A percentile compares a stretch with the other conserved stretches of the same genome.
phyloP scores from a whole-genome alignment of 352 stramenopile species.

The Aphanomyces euteiches region DNA sequence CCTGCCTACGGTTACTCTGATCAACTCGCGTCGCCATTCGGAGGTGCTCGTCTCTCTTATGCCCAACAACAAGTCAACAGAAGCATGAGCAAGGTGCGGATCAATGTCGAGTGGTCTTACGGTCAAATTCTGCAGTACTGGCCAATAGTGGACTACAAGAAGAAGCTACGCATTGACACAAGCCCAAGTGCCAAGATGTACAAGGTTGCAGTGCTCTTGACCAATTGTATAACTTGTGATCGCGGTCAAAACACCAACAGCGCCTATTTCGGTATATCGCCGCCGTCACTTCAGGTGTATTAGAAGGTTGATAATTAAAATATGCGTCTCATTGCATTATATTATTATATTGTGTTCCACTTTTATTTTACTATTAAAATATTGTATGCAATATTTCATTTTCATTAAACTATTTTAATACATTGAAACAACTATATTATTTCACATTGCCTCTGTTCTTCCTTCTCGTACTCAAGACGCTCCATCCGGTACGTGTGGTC shows the following conservation, averaged over 20 bases:
- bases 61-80: too few species aligned
- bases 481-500: not conserved
- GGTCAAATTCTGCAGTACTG: not conserved
- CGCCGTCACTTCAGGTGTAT: conserved; percentile 9
- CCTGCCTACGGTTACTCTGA: too few species aligned
- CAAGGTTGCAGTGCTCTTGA: conserved; percentile 21
- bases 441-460: conserved; percentile 4
- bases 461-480: conserved; percentile 1
- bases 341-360: too few species aligned
- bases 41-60: too few species aligned
- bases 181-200: conserved; percentile 5
- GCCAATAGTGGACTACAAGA: conserved; percentile 20
- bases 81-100: too few species aligned
- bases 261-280: conserved; percentile 2
- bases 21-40: too few species aligned
- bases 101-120: too few species aligned
- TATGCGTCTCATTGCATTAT: not conserved
- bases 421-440: not conserved
- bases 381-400: too few species aligned
- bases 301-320: conserved; percentile 1
- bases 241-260: conserved; percentile 1
- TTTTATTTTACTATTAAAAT: too few species aligned
- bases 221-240: conserved; percentile 23
- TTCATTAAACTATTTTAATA: too few species aligned
- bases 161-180: conserved; percentile 7